phyloP scores from a whole-genome alignment of 257 asterid species.

The Rauvolfia tetraphylla region DNA sequence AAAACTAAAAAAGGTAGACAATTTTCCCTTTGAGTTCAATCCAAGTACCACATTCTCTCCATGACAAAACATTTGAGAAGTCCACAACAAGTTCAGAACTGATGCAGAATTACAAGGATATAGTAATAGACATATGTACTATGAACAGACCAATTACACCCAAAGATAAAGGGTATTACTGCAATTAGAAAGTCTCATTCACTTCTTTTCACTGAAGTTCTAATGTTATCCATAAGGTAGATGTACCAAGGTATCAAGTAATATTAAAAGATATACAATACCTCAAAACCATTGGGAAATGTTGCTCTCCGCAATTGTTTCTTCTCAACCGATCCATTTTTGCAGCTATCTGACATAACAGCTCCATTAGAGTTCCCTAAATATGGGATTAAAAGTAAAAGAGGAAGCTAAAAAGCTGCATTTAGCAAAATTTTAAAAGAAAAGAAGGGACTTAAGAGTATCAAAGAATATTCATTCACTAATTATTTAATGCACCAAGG shows the following conservation, averaged over 20 bases:
- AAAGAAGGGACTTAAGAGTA: not conserved
- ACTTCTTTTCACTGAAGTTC: not conserved
- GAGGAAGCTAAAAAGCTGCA: constrained; percentile 18
- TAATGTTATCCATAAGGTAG: not conserved
- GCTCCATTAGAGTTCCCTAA: constrained; percentile 55
- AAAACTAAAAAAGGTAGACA: too few species aligned
- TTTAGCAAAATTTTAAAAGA: not conserved
- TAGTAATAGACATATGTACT: not conserved
- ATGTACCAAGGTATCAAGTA: not conserved
- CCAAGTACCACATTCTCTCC: not conserved
- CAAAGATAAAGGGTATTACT: not conserved
- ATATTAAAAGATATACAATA: constrained; percentile 17
- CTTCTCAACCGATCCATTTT: constrained; percentile 35
- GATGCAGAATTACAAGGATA: not conserved
- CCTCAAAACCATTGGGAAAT: constrained; percentile 71
- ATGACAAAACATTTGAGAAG: not conserved
- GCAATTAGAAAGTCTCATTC: not conserved
- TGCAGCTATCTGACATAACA: constrained; percentile 42
- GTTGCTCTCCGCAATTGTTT: constrained; percentile 40
- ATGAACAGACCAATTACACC: not conserved
- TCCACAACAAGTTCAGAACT: not conserved
- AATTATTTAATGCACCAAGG: not conserved
- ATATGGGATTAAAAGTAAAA: constrained; percentile 26
- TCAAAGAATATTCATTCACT: constrained; percentile 6
- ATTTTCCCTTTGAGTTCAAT: too few species aligned